These are phyloP conservation scores for Bipolaris bicolor DNA, from an alignment of 2,329 filamentous ascomycete genomes.

Conservation along the genomic window DNA sequence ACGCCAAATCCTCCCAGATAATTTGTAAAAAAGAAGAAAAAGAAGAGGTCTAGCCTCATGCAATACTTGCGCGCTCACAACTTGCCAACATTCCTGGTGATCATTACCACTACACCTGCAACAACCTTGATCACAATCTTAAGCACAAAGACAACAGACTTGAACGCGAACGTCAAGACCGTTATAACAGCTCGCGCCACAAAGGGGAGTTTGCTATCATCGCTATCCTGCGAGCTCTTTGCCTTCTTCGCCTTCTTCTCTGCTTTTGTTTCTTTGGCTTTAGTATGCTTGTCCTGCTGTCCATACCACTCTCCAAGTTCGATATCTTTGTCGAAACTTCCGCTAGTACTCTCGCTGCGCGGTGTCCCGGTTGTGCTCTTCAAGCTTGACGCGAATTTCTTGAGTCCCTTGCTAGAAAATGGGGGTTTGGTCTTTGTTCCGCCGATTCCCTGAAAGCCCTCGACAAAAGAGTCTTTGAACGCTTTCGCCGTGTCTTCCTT, in stretches of 20 bases:
- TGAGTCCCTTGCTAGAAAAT: slow-evolving; percentile 22
- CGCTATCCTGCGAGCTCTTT: slow-evolving; percentile 27
- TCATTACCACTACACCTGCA: slow-evolving; percentile 48
- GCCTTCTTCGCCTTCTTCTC: slow-evolving; percentile 38
- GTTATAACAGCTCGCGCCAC: slow-evolving; percentile 49
- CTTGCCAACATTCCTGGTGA: slow-evolving; percentile 46
- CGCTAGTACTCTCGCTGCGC: slow-evolving; percentile 19
- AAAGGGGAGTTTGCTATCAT: slow-evolving; percentile 47
- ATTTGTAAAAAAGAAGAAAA: neutral
- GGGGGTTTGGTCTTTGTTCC: slow-evolving; percentile 31
- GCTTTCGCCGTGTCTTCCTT: slow-evolving; percentile 37
- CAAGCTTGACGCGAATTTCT: slow-evolving; percentile 32
- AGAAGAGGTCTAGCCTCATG: neutral
- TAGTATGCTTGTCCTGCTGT: slow-evolving; percentile 33
- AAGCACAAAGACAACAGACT: slow-evolving; percentile 51
- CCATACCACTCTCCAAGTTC: slow-evolving; percentile 49
- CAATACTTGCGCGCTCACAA: slow-evolving; percentile 22
- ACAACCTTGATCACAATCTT: slow-evolving; percentile 52
- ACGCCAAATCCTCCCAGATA: neutral
- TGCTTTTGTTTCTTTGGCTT: slow-evolving; percentile 18
- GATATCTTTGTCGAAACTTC: slow-evolving; percentile 47
- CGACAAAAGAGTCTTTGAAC: slow-evolving; percentile 40
- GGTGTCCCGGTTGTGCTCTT: slow-evolving; percentile 22
- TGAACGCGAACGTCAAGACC: slow-evolving; percentile 51
- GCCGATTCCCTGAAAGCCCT: slow-evolving; percentile 43